phyloP scores from a whole-genome alignment of 2,329 filamentous ascomycete genomes.

The Emericellopsis atlantica region DNA sequence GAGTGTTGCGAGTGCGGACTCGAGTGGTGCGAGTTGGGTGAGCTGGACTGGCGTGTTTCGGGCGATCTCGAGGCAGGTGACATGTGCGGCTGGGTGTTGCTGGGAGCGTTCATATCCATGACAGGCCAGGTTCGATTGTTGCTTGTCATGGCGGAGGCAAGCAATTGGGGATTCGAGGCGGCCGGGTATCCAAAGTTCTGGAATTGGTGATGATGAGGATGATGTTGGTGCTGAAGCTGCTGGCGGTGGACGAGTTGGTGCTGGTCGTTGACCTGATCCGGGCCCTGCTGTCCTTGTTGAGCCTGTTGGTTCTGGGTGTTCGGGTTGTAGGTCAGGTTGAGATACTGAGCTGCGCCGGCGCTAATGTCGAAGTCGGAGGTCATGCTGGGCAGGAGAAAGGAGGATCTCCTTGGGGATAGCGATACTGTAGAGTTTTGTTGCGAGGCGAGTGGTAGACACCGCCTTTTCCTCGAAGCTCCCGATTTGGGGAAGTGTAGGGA shows the following conservation, averaged over 20 bases:
- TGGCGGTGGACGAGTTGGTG: conserved; percentile 4
- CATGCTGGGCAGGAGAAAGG: conserved; percentile 27
- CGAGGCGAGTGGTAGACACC: conserved; percentile 25
- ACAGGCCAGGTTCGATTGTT: conserved; percentile 4
- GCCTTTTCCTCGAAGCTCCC: conserved; percentile 23
- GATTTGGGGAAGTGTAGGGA: conserved; percentile 13
- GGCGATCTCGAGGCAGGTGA: conserved; percentile 37
- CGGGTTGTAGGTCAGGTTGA: conserved; percentile 42
- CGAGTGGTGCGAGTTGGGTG: conserved; percentile 32
- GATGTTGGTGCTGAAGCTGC: background rate
- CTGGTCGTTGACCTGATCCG: background rate
- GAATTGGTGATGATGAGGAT: background rate
- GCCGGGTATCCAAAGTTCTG: background rate
- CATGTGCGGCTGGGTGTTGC: conserved; percentile 14
- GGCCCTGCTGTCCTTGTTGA: conserved; percentile 5
- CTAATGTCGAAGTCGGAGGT: conserved; percentile 47
- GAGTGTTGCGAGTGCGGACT: conserved; percentile 39
- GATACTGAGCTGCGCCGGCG: conserved; percentile 42
- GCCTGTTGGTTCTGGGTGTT: conserved; percentile 4
- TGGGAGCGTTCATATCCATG: conserved; percentile 2
- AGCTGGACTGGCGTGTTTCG: conserved; percentile 33
- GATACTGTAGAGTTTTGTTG: conserved; percentile 21
- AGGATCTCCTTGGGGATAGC: conserved; percentile 14
- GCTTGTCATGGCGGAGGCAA: conserved; percentile 7
- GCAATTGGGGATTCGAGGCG: background rate